These are phyloP conservation scores for Xylaria grammica DNA, from an alignment of 495 filamentous ascomycete species.

Conservation along the genomic window DNA sequence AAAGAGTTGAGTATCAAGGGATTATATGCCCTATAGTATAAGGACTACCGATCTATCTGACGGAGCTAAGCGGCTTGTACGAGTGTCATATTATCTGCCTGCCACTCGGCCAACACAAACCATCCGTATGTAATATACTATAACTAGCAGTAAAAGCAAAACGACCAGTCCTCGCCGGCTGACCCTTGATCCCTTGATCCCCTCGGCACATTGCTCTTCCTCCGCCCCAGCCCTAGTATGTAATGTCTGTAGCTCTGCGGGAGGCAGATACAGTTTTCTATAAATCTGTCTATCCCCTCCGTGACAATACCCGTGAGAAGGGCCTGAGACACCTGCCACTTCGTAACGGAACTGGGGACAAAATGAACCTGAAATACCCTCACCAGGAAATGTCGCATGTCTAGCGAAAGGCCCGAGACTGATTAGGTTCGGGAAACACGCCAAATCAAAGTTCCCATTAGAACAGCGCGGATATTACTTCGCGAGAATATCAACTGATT, in stretches of 20 bases:
- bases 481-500: constrained; percentile 37
- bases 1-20: background rate
- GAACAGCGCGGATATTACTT: constrained; percentile 28
- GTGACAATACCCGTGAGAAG: background rate
- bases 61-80: background rate
- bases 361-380: background rate
- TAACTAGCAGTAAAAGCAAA: constrained; percentile 6
- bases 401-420: background rate
- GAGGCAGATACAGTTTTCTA: constrained; percentile 8
- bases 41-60: constrained; percentile 25
- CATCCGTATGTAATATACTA: constrained; percentile 12
- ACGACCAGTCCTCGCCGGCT: background rate
- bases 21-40: constrained; percentile 23
- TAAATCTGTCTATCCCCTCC: constrained; percentile 3
- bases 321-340: background rate
- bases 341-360: background rate
- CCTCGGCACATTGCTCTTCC: background rate
- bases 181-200: background rate
- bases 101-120: background rate
- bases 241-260: constrained; percentile 1
- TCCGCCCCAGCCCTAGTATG: background rate
- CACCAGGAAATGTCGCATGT: background rate
- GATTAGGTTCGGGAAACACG: background rate
- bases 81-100: background rate
- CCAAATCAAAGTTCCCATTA: background rate